Evolutionary conservation across 1,284 basidiomycete species (phyloP).

Genomic region (Phlebopus sp.): DNA sequence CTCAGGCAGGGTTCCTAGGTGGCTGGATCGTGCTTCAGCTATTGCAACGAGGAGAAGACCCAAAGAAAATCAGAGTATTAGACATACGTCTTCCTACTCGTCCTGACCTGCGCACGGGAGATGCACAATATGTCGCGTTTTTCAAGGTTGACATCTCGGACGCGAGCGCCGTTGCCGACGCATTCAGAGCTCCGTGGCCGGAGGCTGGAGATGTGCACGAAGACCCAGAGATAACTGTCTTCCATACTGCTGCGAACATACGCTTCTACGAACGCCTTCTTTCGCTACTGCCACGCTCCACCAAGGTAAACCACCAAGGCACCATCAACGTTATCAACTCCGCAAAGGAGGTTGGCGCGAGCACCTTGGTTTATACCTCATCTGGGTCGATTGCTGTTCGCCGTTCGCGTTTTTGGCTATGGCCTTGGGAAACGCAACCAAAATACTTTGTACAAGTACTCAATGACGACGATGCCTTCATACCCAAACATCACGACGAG

Average conservation of each 20-base stretch:
- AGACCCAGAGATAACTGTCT: conserved; percentile 49
- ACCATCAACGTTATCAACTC: conserved; percentile 57
- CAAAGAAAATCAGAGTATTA: conserved; percentile 59
- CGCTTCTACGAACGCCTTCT: conserved; percentile 67
- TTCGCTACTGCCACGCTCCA: conserved; percentile 50
- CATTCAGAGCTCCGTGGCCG: conserved; percentile 67
- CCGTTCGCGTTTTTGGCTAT: conserved; percentile 57
- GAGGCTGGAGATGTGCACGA: conserved; percentile 13
- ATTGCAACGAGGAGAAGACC: conserved; percentile 65
- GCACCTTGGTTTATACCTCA: conserved; percentile 59
- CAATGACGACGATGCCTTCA: conserved; percentile 49
- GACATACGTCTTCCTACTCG: conserved; percentile 60
- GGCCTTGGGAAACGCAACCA: conserved; percentile 67
- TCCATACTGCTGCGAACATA: conserved; percentile 72
- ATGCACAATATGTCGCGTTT: conserved; percentile 51
- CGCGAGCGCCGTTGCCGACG: conserved; percentile 47
- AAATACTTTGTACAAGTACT: conserved; percentile 53
- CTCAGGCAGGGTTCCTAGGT: conserved; percentile 67
- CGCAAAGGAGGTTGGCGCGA: conserved; percentile 43
- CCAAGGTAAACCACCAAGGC: conserved; percentile 60
- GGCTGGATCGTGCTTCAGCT: conserved; percentile 73
- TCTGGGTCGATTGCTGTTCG: conserved; percentile 56
- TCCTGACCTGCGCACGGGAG: conserved; percentile 48
- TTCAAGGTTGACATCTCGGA: conserved; percentile 58
- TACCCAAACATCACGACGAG: conserved; percentile 49